A percentile compares a stretch with the other conserved stretches of the same genome.
Evolutionary conservation across 2,329 filamentous ascomycete genomes (phyloP).

Genomic region (Dactylellina cionopaga): DNA sequence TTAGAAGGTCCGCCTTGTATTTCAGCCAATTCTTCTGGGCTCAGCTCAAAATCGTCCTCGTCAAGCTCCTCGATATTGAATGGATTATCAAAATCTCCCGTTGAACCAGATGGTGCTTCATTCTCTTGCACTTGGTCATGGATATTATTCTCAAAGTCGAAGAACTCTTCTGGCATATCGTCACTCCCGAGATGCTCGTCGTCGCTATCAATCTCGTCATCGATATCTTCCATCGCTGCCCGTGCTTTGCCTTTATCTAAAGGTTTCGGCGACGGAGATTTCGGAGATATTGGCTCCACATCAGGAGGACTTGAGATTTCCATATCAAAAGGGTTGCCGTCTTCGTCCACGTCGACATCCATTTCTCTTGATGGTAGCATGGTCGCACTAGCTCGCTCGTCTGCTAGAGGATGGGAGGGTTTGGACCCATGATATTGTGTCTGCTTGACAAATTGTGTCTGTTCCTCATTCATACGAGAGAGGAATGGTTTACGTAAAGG

Average conservation of each 20-base stretch:
- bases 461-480: conserved; percentile 26
- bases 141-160: conserved; percentile 29
- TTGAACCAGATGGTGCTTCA: not conserved
- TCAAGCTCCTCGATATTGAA: conserved; percentile 19
- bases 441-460: conserved; percentile 41
- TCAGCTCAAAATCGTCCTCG: conserved; percentile 34
- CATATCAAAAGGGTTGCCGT: conserved; percentile 25
- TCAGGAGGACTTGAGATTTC: conserved; percentile 43
- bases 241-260: conserved; percentile 42
- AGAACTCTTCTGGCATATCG: conserved; percentile 36
- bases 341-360: conserved; percentile 16
- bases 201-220: conserved; percentile 6
- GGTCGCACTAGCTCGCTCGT: conserved; percentile 21
- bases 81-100: not conserved
- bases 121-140: conserved; percentile 8
- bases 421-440: conserved; percentile 45
- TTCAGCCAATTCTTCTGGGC: conserved; percentile 38
- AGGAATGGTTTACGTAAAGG: conserved; percentile 25
- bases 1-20: conserved; percentile 1
- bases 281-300: conserved; percentile 7
- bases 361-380: conserved; percentile 15
- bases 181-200: conserved; percentile 13
- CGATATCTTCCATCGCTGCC: conserved; percentile 3
- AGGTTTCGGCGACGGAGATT: conserved; percentile 4
- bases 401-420: conserved; percentile 5